Evolutionary conservation across 345 rosid species (phyloP).

Genomic region (Diplotaxis tenuifolia): DNA sequence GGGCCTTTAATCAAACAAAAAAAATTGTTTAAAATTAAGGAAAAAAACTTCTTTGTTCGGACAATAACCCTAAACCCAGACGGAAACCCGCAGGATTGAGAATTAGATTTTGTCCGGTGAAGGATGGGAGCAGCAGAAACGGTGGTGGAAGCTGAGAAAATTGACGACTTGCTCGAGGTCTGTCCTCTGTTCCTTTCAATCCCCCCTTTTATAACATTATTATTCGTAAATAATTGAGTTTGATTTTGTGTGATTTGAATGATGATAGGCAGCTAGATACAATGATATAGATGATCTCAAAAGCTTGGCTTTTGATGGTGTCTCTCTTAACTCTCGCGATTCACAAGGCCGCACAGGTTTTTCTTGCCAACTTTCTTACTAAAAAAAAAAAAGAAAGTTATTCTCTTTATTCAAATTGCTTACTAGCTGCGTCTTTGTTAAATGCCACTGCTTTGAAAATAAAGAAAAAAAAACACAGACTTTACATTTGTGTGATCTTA

Average conservation of each 20-base stretch:
- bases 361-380: neutral
- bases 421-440: neutral
- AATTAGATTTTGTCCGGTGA: slow-evolving; percentile 2
- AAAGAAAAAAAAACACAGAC: neutral
- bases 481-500: neutral
- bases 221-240: neutral
- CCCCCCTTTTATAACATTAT: neutral
- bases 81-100: slow-evolving; percentile 17
- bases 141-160: slow-evolving; percentile 40
- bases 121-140: slow-evolving; percentile 47
- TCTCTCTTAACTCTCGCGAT: slow-evolving; percentile 75
- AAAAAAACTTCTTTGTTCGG: too few relatives aligned
- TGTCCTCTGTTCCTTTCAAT: neutral
- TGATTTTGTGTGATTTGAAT: neutral
- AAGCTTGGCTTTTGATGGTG: slow-evolving; percentile 59
- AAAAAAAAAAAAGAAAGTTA: neutral
- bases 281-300: slow-evolving; percentile 68
- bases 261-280: slow-evolving; percentile 86
- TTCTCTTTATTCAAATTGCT: neutral
- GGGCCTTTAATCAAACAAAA: too few relatives aligned
- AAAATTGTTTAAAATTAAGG: too few relatives aligned
- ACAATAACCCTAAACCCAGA: neutral
- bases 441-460: neutral
- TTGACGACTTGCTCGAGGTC: slow-evolving; percentile 70
- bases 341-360: slow-evolving; percentile 80